Evolutionary conservation across 2,329 filamentous ascomycete species (phyloP).

Genomic region (Aureobasidium lini): DNA sequence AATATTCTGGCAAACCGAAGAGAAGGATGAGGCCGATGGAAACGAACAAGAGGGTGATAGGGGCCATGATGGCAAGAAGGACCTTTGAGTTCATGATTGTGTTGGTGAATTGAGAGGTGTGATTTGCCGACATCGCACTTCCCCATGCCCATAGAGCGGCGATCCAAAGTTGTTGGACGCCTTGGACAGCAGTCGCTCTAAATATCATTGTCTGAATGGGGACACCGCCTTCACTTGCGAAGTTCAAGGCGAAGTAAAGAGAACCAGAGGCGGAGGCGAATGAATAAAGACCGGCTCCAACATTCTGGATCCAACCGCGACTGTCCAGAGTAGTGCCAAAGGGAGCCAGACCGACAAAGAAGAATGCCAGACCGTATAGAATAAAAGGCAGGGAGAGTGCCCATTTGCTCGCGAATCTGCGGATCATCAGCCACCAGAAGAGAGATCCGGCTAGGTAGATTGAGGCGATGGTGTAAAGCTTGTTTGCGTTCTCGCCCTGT

Average conservation of each 20-base stretch:
- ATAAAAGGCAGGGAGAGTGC: conserved; percentile 54
- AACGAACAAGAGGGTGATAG: conserved; percentile 52
- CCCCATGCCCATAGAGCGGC: conserved; percentile 63
- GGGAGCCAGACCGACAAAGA: conserved; percentile 55
- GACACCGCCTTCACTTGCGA: conserved; percentile 46
- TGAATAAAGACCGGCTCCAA: conserved; percentile 55
- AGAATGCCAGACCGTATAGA: conserved; percentile 56
- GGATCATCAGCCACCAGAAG: conserved; percentile 57
- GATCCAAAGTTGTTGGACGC: conserved; percentile 59
- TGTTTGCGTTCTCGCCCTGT: conserved; percentile 50
- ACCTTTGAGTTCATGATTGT: conserved; percentile 21
- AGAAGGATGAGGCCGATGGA: conserved; percentile 47
- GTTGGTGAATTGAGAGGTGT: conserved; percentile 25
- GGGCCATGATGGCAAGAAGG: conserved; percentile 46
- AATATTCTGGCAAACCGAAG: conserved; percentile 57
- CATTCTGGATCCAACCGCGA: conserved; percentile 51
- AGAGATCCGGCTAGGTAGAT: conserved; percentile 53
- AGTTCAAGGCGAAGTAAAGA: conserved; percentile 60
- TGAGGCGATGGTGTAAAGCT: conserved; percentile 53
- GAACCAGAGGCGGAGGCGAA: conserved; percentile 56
- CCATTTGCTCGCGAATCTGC: conserved; percentile 48
- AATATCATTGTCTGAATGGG: conserved; percentile 59
- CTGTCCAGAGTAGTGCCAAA: conserved; percentile 34
- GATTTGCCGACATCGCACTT: conserved; percentile 37
- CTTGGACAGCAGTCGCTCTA: conserved; percentile 58